Evolutionary conservation across 257 asterid species (phyloP).

Genomic region (Gentiana straminea): DNA sequence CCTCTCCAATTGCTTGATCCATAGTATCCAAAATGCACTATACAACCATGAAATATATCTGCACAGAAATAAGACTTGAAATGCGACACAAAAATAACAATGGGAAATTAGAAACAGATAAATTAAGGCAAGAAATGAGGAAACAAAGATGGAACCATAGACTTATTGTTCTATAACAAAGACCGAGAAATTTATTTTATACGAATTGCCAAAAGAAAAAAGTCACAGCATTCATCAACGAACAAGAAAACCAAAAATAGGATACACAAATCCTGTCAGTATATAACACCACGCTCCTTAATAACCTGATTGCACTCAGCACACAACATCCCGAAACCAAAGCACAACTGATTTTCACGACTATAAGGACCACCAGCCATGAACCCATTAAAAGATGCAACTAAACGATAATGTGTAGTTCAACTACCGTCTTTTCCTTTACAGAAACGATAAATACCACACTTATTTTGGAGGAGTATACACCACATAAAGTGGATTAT

Average conservation of each 20-base stretch:
- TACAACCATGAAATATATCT: conserved; percentile 11
- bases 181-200: too few relatives aligned
- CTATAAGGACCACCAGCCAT: too few relatives aligned
- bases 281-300: not conserved
- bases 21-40: conserved; percentile 14
- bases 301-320: not conserved
- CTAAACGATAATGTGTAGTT: too few relatives aligned
- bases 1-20: conserved; percentile 29
- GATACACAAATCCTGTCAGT: not conserved
- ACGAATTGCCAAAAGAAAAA: too few relatives aligned
- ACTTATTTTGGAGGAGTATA: too few relatives aligned
- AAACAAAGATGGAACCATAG: not conserved
- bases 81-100: not conserved
- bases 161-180: too few relatives aligned
- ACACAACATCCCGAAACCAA: too few relatives aligned
- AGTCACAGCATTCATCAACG: not conserved
- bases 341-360: too few relatives aligned
- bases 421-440: too few relatives aligned
- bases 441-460: too few relatives aligned
- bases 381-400: too few relatives aligned
- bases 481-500: too few relatives aligned
- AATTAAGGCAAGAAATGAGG: not conserved
- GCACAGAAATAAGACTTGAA: conserved; percentile 4
- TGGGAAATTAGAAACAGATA: not conserved
- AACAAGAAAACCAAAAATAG: not conserved